Evolutionary conservation across 768 basidiomycete genomes (phyloP).

Genomic region (Boletales sp.): DNA sequence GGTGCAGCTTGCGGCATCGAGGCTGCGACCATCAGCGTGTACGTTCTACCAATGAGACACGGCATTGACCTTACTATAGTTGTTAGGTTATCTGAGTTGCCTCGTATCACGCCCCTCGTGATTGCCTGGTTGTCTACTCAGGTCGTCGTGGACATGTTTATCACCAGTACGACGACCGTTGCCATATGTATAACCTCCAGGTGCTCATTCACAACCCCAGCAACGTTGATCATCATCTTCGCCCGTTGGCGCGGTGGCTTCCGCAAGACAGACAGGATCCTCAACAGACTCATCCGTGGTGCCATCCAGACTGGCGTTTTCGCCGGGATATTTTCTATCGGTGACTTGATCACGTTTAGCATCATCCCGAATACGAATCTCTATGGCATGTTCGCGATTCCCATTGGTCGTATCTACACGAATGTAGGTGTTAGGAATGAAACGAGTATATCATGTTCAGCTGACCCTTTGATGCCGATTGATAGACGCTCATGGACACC

Average conservation of each 20-base stretch:
- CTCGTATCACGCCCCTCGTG: slow-evolving; percentile 37
- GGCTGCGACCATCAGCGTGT: slow-evolving; percentile 41
- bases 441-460: background rate
- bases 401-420: slow-evolving; percentile 42
- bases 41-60: slow-evolving; percentile 8
- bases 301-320: slow-evolving; percentile 54
- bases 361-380: slow-evolving; percentile 27
- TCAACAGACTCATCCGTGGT: slow-evolving; percentile 52
- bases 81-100: slow-evolving; percentile 39
- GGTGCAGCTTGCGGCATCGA: slow-evolving; percentile 42
- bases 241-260: slow-evolving; percentile 49
- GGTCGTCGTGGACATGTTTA: slow-evolving; percentile 41
- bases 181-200: no score
- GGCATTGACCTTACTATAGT: background rate
- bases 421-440: slow-evolving; percentile 34
- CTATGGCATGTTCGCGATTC: slow-evolving; percentile 37
- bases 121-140: slow-evolving; percentile 48
- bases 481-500: slow-evolving; percentile 9
- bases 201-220: slow-evolving; percentile 8
- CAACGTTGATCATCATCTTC: slow-evolving; percentile 28
- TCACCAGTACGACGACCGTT: slow-evolving; percentile 34
- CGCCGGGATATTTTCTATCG: slow-evolving; percentile 47
- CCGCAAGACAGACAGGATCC: slow-evolving; percentile 47
- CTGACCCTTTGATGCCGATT: background rate
- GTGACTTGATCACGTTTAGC: slow-evolving; percentile 40